Evolutionary conservation across 345 rosid species (phyloP).

Genomic region (Eucalyptus guilfoylei): DNA sequence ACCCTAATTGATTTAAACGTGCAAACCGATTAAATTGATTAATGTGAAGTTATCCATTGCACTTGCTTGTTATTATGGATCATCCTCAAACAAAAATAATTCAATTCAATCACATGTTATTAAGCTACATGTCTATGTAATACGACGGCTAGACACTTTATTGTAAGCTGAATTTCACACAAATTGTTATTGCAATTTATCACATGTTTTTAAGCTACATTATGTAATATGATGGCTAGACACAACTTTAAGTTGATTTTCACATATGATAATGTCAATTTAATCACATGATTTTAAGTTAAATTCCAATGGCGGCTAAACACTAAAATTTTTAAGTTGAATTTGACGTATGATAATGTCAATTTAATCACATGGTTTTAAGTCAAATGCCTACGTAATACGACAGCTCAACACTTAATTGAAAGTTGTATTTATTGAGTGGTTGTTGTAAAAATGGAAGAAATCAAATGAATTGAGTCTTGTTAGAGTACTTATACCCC

Average conservation of each 20-base stretch:
- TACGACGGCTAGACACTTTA: not conserved
- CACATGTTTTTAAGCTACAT: not conserved
- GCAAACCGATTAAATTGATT: not conserved
- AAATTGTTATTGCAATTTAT: not conserved
- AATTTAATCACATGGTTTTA: not conserved
- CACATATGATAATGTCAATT: not conserved
- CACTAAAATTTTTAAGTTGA: not conserved
- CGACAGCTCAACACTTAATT: not conserved
- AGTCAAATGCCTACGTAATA: not conserved
- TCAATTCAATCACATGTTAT: not conserved
- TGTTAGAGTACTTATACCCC: not conserved
- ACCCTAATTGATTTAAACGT: not conserved
- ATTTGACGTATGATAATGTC: not conserved
- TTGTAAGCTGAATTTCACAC: not conserved
- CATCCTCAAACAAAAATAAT: not conserved
- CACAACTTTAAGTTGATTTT: not conserved
- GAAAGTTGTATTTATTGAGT: not conserved
- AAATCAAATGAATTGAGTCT: not conserved
- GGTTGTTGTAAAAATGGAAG: not conserved
- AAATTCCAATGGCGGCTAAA: not conserved
- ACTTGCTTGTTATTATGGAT: not conserved
- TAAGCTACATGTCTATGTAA: not conserved
- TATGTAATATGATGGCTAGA: not conserved
- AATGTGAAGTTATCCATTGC: not conserved
- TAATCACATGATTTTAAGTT: not conserved